A percentile compares a stretch with the other conserved stretches of the same genome.
Evolutionary conservation across 495 filamentous ascomycete genomes (phyloP).

Genomic region (Penicillium arizonense): DNA sequence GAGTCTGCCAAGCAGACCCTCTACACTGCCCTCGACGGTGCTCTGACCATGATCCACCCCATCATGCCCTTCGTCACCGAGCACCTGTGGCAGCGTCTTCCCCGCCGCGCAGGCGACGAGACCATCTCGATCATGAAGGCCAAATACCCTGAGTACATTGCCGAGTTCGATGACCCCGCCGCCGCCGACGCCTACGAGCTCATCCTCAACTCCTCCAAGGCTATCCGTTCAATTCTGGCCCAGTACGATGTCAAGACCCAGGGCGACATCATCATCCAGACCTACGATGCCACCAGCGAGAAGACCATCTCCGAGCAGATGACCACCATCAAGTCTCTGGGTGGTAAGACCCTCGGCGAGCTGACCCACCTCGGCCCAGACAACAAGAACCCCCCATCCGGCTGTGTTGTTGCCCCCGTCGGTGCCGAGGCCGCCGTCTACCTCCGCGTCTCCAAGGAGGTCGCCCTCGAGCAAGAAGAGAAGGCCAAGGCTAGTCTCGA

Average conservation of each 20-base stretch:
- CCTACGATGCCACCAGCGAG: conserved; percentile 53
- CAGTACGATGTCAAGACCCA: conserved; percentile 61
- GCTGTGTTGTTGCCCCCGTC: conserved; percentile 70
- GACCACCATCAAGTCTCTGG: conserved; percentile 61
- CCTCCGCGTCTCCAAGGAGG: conserved; percentile 65
- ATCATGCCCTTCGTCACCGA: conserved; percentile 82
- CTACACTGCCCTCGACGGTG: conserved; percentile 69
- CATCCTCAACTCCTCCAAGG: conserved; percentile 56
- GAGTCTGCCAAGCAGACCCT: conserved; percentile 61
- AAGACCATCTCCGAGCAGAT: conserved; percentile 57
- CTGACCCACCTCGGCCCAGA: conserved; percentile 48
- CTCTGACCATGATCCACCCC: conserved; percentile 66
- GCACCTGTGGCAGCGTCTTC: conserved; percentile 77
- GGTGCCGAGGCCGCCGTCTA: conserved; percentile 65
- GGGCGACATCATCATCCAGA: conserved; percentile 57
- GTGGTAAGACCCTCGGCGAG: conserved; percentile 58
- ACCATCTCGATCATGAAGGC: conserved; percentile 69
- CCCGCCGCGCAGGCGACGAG: conserved; percentile 58
- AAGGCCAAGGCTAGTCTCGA: conserved; percentile 59
- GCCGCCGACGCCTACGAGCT: conserved; percentile 66
- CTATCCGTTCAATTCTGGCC: conserved; percentile 55
- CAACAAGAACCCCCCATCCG: conserved; percentile 55
- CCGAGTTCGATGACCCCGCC: conserved; percentile 54
- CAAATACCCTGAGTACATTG: conserved; percentile 56
- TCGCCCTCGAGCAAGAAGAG: conserved; percentile 63